These are phyloP conservation scores for Cutaneotrichosporon dermatis DNA, from an alignment of 1,284 basidiomycete species.

Conservation along the genomic window DNA sequence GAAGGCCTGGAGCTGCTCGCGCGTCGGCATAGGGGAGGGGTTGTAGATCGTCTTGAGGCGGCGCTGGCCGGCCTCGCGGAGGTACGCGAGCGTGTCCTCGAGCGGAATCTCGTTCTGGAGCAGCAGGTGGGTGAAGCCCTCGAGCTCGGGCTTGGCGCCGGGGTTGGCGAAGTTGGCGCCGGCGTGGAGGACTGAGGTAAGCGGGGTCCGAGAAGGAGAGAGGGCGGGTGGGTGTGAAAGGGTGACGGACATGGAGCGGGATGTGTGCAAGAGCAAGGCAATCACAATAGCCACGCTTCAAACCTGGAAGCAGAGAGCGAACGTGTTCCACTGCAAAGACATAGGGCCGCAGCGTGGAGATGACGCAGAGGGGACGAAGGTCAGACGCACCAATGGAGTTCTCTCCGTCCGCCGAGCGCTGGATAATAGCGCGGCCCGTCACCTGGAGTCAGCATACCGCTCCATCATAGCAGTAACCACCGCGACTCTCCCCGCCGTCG, in stretches of 20 bases:
- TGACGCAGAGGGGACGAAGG: background rate
- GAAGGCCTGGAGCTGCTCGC: constrained; percentile 48
- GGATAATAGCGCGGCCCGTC: constrained; percentile 53
- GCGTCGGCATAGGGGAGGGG: constrained; percentile 55
- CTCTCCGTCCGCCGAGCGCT: constrained; percentile 49
- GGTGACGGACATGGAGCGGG: too few species aligned
- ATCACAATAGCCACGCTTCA: too few species aligned
- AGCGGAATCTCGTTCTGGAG: constrained; percentile 59
- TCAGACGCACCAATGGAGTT: constrained; percentile 49
- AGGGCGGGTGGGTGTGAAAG: too few species aligned
- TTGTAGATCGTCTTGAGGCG: constrained; percentile 53
- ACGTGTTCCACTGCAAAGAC: too few species aligned
- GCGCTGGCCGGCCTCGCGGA: constrained; percentile 31
- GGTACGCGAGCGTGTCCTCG: constrained; percentile 49
- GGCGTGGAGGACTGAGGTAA: constrained; percentile 44
- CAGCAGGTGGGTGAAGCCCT: constrained; percentile 50
- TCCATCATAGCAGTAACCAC: background rate
- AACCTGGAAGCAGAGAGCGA: too few species aligned
- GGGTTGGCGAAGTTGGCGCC: constrained; percentile 45
- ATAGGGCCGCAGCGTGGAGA: too few species aligned
- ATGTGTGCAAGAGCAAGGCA: too few species aligned
- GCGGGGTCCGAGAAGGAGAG: background rate
- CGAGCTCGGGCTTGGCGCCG: constrained; percentile 12
- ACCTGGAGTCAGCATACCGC: constrained; percentile 20
- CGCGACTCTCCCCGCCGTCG: background rate